Percentiles rank a stretch among this genome's conserved stretches.
phyloP scores from a whole-genome alignment of 2,329 filamentous ascomycete species.

The Apiospora malaysiana region DNA sequence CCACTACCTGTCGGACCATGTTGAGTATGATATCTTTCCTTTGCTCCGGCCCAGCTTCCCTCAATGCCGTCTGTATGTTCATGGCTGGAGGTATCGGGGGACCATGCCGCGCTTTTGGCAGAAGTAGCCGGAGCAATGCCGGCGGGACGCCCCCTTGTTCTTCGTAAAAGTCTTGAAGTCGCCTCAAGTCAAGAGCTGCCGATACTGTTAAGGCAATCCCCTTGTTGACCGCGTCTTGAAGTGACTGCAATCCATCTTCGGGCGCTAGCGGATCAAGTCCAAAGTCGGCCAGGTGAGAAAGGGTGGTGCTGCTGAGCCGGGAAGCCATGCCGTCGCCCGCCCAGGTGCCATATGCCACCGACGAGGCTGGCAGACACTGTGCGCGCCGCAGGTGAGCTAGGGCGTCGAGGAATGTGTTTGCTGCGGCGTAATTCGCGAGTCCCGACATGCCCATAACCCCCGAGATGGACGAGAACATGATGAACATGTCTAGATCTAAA shows the following conservation, averaged over 20 bases:
- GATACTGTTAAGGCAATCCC: constrained; percentile 32
- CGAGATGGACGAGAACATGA: constrained; percentile 38
- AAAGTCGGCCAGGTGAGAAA: constrained; percentile 32
- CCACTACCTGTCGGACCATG: constrained; percentile 34
- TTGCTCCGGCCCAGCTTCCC: constrained; percentile 28
- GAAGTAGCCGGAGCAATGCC: constrained; percentile 30
- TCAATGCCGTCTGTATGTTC: constrained; percentile 29
- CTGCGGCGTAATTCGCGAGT: constrained; percentile 36
- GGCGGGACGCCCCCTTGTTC: constrained; percentile 33
- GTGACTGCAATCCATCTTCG: constrained; percentile 30
- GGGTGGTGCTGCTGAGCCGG: constrained; percentile 28
- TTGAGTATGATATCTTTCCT: constrained; percentile 31
- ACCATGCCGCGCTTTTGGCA: constrained; percentile 20
- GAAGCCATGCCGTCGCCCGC: constrained; percentile 37
- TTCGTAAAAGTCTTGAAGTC: constrained; percentile 31
- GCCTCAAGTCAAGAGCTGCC: constrained; percentile 34
- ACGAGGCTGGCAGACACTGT: constrained; percentile 33
- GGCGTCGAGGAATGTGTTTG: constrained; percentile 35
- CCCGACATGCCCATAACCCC: constrained; percentile 36
- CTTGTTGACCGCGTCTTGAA: constrained; percentile 30
- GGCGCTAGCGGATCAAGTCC: constrained; percentile 32
- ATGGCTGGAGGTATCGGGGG: constrained; percentile 13
- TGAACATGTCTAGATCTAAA: constrained; percentile 35
- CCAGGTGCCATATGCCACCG: constrained; percentile 38
- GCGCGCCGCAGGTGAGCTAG: constrained; percentile 32